Base-by-base conservation (phyloP, 148 eudicot species). In the Camellia lanceoleosa region DNA sequence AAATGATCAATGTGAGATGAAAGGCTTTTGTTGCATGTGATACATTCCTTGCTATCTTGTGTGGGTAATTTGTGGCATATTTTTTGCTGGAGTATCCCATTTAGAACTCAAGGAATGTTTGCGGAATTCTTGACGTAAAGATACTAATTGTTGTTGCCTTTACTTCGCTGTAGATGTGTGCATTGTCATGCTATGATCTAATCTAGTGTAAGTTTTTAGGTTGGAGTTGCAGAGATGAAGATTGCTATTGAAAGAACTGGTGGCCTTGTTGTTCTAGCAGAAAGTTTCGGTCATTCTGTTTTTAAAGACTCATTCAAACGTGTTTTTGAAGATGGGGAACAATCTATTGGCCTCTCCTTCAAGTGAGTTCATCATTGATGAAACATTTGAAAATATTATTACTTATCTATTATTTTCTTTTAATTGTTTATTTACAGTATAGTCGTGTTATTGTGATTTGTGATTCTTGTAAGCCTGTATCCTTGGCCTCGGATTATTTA, bases 211-310 rank as follows among this genome's bases (percentile, higher is more conserved):
- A 19, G 3, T 14, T 71, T 74, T 78, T 30, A 95, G 99, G 99
- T 95, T 80, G 99, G 99, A 79, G 97, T 95, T 81, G 99, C 98
- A 75, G 99, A 95, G 82, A 95, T 95, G 98, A 95, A 95, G 86
- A 91, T 92, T 80, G 95, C 92, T 81, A 95, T 95, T 80, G 99
- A 95, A 83, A 92, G 80, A 87, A 93, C 98, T 71, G 98, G 99
- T 80, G 99, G 99, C 79, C 98, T 93, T 78, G 97, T 95, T 83
- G 98, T 93, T 82, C 80, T 89, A 52, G 89, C 99, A 58, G 99
- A 95, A 86, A 95, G 99, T 88, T 95, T 95, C 85, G 99, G 99
- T 73, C 98, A 95, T 83, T 87, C 98, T 58, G 99, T 95, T 68
- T 95, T 95, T 78, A 95, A 93, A 88, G 94, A 95, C 72, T 95